phyloP scores from a whole-genome alignment of 257 asterid species.

The Vinca minor region DNA sequence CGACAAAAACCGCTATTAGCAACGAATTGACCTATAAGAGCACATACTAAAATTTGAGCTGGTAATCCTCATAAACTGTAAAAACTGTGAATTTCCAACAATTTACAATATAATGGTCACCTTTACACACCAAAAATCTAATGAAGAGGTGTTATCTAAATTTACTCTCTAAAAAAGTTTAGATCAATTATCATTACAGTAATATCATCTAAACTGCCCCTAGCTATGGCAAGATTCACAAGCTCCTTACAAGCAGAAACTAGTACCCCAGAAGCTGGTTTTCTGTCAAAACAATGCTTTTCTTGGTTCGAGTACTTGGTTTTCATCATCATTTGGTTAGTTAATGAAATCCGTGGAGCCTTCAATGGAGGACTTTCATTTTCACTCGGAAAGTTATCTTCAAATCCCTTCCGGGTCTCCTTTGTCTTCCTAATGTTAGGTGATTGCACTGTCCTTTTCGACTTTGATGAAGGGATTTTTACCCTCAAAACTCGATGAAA shows the following conservation, averaged over 20 bases:
- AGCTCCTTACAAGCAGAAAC: constrained; percentile 63
- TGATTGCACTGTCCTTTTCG: constrained; percentile 26
- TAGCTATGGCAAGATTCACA: constrained; percentile 45
- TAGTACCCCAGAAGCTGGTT: constrained; percentile 25
- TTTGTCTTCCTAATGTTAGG: constrained; percentile 19
- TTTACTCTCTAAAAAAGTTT: too few species aligned
- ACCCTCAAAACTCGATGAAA: constrained; percentile 16
- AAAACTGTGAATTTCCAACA: neutral
- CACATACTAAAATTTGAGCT: neutral
- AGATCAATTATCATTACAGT: constrained; percentile 71
- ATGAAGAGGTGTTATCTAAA: neutral
- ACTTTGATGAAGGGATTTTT: constrained; percentile 26
- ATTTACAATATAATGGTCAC: neutral
- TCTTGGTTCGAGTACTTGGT: constrained; percentile 14
- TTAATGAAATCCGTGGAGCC: constrained; percentile 31
- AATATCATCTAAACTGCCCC: constrained; percentile 79
- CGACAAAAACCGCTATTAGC: too few species aligned
- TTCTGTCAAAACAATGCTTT: constrained; percentile 28
- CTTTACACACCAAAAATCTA: neutral
- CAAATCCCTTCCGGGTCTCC: constrained; percentile 21
- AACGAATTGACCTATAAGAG: neutral
- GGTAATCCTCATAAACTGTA: neutral
- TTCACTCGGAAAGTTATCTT: constrained; percentile 31
- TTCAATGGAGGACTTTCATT: constrained; percentile 50
- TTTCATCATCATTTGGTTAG: constrained; percentile 25